Base-by-base conservation (phyloP, 495 filamentous ascomycete genomes). In the Margaritispora aquatica region DNA sequence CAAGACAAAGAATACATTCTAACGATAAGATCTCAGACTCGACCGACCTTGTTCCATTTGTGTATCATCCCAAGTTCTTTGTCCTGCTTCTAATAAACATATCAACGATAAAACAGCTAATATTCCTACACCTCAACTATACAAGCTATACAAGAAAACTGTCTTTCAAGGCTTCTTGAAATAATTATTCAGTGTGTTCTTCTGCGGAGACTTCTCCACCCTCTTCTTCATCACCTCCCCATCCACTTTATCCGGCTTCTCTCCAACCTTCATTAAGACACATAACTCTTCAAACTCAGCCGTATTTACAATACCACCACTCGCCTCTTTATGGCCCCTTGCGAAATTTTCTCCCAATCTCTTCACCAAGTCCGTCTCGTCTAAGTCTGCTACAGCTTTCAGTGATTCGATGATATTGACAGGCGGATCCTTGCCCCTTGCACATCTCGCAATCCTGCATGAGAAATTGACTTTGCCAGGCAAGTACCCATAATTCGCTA, bases 401-500 rank as follows among this genome's bases (percentile, higher is more conserved):
- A 86, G 53, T 2, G 70, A 69, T 51, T 72, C 70, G 52, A 85
- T 84, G 60, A 86, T 79, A 60, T 85, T 76, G 26, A 84, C 75
- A 1, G 77, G 74, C 5, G 73, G 73, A 22, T 78, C 71, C 31
- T 71, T 66, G 24, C 55, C 65, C 17, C 73, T 62, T 17, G 79
- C 81, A 53, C 70, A 73, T 24, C 73, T 70, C 8, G 80, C 71
- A 21, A 83, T 70, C 10, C 83, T 73, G 57, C 83, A 84, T 17
- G 82, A 84, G 65, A 86, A 85, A 63, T 81, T 79, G 10, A 86
- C 80, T 55, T 72, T 71, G 7, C 70, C 78, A 0, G 75, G 74
- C 0, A 80, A 71, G 65, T 84, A 86, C 10, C 81, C 83, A 23
- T 76, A 73, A 55, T 86, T 85, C 0, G 82, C 83, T 8, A 77